phyloP scores from a whole-genome alignment of 2,329 filamentous ascomycete species.

The Diaporthe citri region DNA sequence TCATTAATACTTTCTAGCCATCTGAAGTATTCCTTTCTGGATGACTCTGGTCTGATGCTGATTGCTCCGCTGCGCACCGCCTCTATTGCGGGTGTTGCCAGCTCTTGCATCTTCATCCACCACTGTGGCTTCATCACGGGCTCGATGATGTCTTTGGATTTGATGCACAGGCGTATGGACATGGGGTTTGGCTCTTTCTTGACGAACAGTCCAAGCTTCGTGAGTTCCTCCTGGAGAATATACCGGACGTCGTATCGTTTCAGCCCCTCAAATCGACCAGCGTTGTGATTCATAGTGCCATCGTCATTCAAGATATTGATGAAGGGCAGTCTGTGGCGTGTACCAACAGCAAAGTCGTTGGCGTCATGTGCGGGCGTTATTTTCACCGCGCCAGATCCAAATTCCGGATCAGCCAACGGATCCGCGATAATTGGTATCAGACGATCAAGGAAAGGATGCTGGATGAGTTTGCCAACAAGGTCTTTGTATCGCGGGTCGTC shows the following conservation, averaged over 20 bases:
- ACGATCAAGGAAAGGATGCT: neutral
- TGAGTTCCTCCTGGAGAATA: neutral
- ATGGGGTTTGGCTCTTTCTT: neutral
- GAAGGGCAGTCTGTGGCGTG: neutral
- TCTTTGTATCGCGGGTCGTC: neutral
- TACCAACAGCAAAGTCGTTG: neutral
- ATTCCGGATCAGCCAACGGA: neutral
- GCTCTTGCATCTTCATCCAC: neutral
- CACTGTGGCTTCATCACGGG: neutral
- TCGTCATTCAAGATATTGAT: neutral
- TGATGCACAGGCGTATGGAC: neutral
- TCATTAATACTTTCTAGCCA: neutral
- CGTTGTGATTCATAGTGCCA: neutral
- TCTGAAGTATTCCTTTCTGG: neutral
- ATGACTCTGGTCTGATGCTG: neutral
- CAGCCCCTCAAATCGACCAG: neutral
- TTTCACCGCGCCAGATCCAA: neutral
- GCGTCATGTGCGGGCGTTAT: neutral
- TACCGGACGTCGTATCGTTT: neutral
- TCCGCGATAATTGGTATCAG: neutral
- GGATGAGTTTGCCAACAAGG: neutral
- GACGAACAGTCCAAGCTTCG: neutral
- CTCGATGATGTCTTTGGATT: neutral
- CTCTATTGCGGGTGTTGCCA: neutral
- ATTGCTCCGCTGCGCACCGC: neutral